A percentile compares a stretch with the other conserved stretches of the same genome.
Conservation (phyloP, 768 basidiomycete genomes). For the Russula brevipes region DNA sequence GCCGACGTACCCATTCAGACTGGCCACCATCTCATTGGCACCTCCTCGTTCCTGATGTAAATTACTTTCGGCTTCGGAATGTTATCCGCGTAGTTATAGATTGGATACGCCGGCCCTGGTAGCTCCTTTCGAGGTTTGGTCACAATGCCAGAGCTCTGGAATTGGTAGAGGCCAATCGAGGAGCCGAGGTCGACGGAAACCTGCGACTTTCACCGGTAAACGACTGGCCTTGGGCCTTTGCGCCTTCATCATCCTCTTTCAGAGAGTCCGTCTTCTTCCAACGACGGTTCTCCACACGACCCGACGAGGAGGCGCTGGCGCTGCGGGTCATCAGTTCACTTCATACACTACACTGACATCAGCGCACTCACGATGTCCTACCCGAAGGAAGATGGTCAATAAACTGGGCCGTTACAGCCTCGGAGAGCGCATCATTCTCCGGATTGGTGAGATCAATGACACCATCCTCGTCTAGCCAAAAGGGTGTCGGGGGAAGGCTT, state of each 20-base stretch:
- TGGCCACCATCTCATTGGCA: constrained; percentile 38
- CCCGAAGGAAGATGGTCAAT: not conserved
- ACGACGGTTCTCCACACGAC: not conserved
- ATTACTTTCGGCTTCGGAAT: constrained; percentile 33
- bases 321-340: not conserved
- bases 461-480: constrained; percentile 13
- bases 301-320: not conserved
- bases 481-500: not conserved
- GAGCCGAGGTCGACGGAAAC: not conserved
- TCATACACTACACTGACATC: not conserved
- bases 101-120: constrained; percentile 24
- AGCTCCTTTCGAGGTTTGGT: not conserved
- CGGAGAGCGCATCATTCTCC: constrained; percentile 1
- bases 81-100: constrained; percentile 39
- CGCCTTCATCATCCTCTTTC: constrained; percentile 10
- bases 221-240: not conserved
- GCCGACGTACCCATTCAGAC: constrained; percentile 35
- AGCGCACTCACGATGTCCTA: not conserved
- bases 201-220: not conserved
- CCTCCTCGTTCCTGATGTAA: constrained; percentile 39
- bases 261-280: constrained; percentile 5
- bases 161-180: not conserved
- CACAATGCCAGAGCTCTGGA: not conserved
- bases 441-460: constrained; percentile 23
- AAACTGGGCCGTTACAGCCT: not conserved